Evolutionary conservation across 2,329 filamentous ascomycete genomes (phyloP), one percentile per base, ranked within the genome.

Genomic region (Mycosphaerella arachidis): DNA sequence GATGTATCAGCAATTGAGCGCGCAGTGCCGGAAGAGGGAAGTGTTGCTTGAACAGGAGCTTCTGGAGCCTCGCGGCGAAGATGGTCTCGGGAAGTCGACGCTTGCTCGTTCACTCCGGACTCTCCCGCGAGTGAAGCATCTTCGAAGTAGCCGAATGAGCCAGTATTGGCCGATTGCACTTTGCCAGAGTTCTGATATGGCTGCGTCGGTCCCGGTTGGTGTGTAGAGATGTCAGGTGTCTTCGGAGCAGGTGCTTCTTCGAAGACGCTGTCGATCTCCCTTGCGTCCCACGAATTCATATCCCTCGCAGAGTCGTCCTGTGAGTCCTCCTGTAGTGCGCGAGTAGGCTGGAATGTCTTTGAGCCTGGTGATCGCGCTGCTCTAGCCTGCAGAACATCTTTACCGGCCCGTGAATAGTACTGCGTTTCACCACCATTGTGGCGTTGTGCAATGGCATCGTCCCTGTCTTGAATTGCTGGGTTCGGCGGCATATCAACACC

Each of bases 81-180:
- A 18, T 7, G 13, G 3, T 43, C 13, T 16, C 7, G 1, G 18
- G 18, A 7, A 43, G 1, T 7, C n/a, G 40, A 7, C n/a, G 13
- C 40, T 43, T 43, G 40, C n/a, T 43, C 40, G 13, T n/a, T 43
- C 40, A 1, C n/a, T 9, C 20, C 20, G n/a, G 20, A 29, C 27
- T 52, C 30, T 35, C n/a, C 50, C n/a, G 13, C 27, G 2, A 27
- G 18, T 13, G 40, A 37, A 48, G 53, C 37, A 33, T 58, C 48
- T 24, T 58, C 56, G 24, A 31, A 48, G 30, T 58, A 53, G 12
- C 56, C 56, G 43, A 53, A 58, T 1, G 48, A 18, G 18, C 40
- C 56, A 20, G 50, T 12, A 35, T 45, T 53, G 8, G 48, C 40
- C 13, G 56, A 24, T n/a, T 52, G 50, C 4, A 20, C 16, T 20